A percentile compares a stretch with the other conserved stretches of the same genome.
Evolutionary conservation across 345 rosid species (phyloP).

Genomic region (Raphanus raphanistrum): DNA sequence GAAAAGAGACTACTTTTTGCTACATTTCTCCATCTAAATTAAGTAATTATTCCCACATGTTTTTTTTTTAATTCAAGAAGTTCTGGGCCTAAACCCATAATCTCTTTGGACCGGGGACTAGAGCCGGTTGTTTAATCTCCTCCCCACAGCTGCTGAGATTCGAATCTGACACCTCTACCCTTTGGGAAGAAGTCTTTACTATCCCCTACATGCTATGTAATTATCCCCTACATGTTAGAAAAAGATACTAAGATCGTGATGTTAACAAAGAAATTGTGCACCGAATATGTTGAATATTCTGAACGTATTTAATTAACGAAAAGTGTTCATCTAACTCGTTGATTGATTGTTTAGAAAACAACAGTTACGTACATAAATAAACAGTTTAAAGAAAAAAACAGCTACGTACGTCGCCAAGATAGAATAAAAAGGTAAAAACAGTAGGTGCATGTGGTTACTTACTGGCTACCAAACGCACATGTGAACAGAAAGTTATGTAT

Average conservation of each 20-base stretch:
- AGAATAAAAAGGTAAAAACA: background rate
- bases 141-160: too few species aligned
- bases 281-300: constrained; percentile 17
- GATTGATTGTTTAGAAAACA: constrained; percentile 20
- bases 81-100: too few species aligned
- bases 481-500: background rate
- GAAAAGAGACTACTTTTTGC: too few species aligned
- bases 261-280: constrained; percentile 2
- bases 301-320: background rate
- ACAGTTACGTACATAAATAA: background rate
- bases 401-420: background rate
- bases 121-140: too few species aligned
- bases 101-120: too few species aligned
- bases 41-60: too few species aligned
- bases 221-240: background rate
- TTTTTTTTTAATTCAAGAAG: too few species aligned
- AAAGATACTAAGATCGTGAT: background rate
- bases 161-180: too few species aligned
- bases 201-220: too few species aligned
- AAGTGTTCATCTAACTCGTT: constrained; percentile 1
- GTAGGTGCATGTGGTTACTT: background rate
- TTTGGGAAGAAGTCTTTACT: too few species aligned
- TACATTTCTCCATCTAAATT: too few species aligned
- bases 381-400: background rate
- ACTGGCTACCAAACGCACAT: background rate